Base-by-base conservation (phyloP, 768 basidiomycete genomes). In the Pisolithus sp. region DNA sequence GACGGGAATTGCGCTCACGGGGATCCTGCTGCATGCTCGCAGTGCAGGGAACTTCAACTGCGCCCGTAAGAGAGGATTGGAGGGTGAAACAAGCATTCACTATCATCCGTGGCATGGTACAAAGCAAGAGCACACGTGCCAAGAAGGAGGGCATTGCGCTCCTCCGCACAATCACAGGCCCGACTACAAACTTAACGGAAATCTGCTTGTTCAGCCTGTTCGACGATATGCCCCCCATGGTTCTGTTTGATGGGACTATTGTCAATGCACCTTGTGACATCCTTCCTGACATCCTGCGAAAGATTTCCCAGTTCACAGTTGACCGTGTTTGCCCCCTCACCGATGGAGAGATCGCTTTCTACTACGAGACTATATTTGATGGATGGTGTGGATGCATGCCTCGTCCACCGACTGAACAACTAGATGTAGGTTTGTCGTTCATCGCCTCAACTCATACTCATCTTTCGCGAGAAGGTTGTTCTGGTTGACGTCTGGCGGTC, bases 401-500 rank as follows among this genome's bases (percentile, higher is more conserved):
- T 48, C 58, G 49, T 24, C 38, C 45, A 38, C 52, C 60, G 48
- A 53, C 41, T 49, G 52, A 50, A 37, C 53, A 57, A 7, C 23
- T 59, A 36, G 58, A 61, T 20, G 73, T 72, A 24, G 57, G 65
- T 61, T 47, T 50, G 30, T 31, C 28, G 26, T 30, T 20, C 41
- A 13, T n/a, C 26, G 36, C 40, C 21, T 44, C 46, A 47, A 30
- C 45, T 15, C 8, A 23, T 39, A 48, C 53, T 55, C 20, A 58
- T 20, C 46, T 9, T 7, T 55, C 30, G 21, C 51, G 21, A 24
- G 24, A 55, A 80, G 79, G 54, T 62, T 13, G 64, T 64, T 40
- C 64, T 81, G 23, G 43, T 78, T 4, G 60, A 68, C 40, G 64
- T 72, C 1, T 86, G 84, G 84, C 73, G 78, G 54, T 73, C 77